Evolutionary conservation across 2,329 filamentous ascomycete genomes (phyloP), one percentile per base, ranked within the genome.

Genomic region (Talaromyces atroroseus): DNA sequence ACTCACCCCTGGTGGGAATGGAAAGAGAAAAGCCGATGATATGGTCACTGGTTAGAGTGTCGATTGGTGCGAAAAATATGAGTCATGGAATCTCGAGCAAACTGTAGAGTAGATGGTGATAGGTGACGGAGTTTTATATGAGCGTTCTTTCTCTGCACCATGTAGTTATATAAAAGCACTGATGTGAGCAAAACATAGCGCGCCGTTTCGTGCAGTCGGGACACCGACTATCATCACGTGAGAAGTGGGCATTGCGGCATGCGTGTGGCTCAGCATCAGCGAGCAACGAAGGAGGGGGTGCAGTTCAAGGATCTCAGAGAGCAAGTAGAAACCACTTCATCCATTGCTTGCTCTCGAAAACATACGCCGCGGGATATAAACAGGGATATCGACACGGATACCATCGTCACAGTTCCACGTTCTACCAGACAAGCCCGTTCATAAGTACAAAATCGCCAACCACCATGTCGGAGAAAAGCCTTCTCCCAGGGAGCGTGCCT

Each of bases 11-110:
- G 40, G 26, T 40, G 26, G 16, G 29, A 51, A 46, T 40, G 40
- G 50, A 8, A 58, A 58, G 51, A 55, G 56, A 14, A 58, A 58
- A 24, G 56, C 49, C 34, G 56, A 55, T n/a, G 42, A 58, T n/a
- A 46, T 57, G 46, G 29, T 8, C 16, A 18, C 7, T 46, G n/a
- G 4, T 8, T 51, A 54, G 36, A 21, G 29, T 4, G 10, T 32
- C 2, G 5, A 32, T 7, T 32, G 24, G 24, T 26, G 29, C 29
- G 2, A 8, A 29, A 47, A 18, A 4, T 10, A 47, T 4, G 21
- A 29, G 26, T 26, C 5, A 26, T 26, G 23, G 23, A 47, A 26
- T 47, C 11, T 47, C 45, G 21, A 7, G 24, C 23, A 10, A n/a
- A 18, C 21, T 26, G 18, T 26, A 11, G 8, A 18, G 2, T 42